These are phyloP conservation scores for Pseudozyma sp. DNA, from an alignment of 1,284 basidiomycete species.

Conservation along the genomic window DNA sequence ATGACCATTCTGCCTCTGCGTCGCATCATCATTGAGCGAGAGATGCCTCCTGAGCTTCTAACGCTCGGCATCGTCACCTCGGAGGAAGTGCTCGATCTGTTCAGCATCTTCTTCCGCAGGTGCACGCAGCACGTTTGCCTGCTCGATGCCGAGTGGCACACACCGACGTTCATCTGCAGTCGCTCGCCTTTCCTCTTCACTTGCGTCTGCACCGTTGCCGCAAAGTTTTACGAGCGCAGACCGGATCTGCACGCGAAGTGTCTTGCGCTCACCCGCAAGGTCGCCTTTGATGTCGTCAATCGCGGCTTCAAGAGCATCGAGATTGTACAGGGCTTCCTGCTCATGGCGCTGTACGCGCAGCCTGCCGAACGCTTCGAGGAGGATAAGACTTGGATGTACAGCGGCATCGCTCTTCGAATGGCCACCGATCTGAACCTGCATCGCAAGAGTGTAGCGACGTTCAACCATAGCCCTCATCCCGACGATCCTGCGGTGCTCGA, in stretches of 20 bases:
- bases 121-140: conserved; percentile 61
- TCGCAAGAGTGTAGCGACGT: conserved; percentile 80
- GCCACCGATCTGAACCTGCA: conserved; percentile 95
- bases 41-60: conserved; percentile 83
- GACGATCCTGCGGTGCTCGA: conserved; percentile 69
- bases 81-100: conserved; percentile 85
- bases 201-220: conserved; percentile 86
- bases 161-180: conserved; percentile 65
- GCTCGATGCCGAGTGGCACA: conserved; percentile 68
- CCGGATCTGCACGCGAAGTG: conserved; percentile 85
- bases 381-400: conserved; percentile 85
- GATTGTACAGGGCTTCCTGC: conserved; percentile 70
- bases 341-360: conserved; percentile 69
- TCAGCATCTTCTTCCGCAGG: conserved; percentile 82
- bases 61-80: conserved; percentile 82
- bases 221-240: conserved; percentile 85
- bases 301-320: conserved; percentile 93
- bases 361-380: conserved; percentile 80
- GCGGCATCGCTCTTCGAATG: conserved; percentile 77
- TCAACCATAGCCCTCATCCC: conserved; percentile 64
- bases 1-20: conserved; percentile 73
- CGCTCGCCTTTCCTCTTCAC: conserved; percentile 67
- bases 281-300: conserved; percentile 78
- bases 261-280: conserved; percentile 84
- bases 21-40: conserved; percentile 86